A percentile compares a stretch with the other conserved stretches of the same genome.
These are phyloP conservation scores for Scheffersomyces stambukii DNA, from an alignment of 1,139 yeast genomes.

Conservation along the genomic window DNA sequence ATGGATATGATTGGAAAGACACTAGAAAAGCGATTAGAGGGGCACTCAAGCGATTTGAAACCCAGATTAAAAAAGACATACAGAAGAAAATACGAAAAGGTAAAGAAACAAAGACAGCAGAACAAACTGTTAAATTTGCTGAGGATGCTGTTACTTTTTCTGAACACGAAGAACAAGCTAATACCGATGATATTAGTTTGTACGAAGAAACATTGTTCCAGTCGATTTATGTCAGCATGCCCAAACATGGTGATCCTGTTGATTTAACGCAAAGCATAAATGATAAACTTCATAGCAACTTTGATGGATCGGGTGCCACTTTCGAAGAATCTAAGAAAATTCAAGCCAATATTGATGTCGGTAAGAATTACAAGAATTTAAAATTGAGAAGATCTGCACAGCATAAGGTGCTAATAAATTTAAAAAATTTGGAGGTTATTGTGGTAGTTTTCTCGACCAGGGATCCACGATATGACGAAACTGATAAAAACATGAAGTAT, in stretches of 20 bases:
- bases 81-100: no score
- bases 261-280: slow-evolving; percentile 53
- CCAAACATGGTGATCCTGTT: slow-evolving; percentile 45
- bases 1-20: slow-evolving; percentile 91
- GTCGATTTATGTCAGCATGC: slow-evolving; percentile 67
- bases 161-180: slow-evolving; percentile 12
- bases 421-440: slow-evolving; percentile 49
- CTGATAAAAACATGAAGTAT: slow-evolving; percentile 23
- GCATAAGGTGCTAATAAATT: slow-evolving; percentile 59
- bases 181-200: slow-evolving; percentile 19
- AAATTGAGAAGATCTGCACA: slow-evolving; percentile 59
- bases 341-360: slow-evolving; percentile 17
- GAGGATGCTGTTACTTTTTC: slow-evolving; percentile 1
- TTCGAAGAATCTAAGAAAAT: slow-evolving; percentile 9
- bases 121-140: slow-evolving; percentile 1
- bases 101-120: no score
- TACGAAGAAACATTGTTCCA: slow-evolving; percentile 68
- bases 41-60: slow-evolving; percentile 61
- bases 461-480: slow-evolving; percentile 38
- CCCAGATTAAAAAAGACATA: slow-evolving; percentile 12
- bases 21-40: slow-evolving; percentile 64
- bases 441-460: slow-evolving; percentile 43
- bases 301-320: background rate
- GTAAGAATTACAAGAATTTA: slow-evolving; percentile 37
- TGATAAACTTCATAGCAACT: slow-evolving; percentile 5